These are phyloP conservation scores for Syzygium jambos DNA, from an alignment of 345 rosid genomes.

Conservation along the genomic window DNA sequence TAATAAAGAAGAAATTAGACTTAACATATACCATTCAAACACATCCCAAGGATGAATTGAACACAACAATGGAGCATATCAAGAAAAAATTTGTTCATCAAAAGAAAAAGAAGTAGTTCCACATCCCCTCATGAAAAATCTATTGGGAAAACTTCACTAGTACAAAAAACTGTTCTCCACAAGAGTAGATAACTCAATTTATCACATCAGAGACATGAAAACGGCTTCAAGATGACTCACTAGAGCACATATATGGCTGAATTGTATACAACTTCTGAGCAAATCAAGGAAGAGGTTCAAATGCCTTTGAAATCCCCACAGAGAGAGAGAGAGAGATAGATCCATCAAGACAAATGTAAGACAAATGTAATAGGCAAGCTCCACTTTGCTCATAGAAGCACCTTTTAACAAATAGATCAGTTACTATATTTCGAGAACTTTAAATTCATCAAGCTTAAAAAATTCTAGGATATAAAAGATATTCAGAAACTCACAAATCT, in stretches of 20 bases:
- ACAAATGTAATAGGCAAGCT: not conserved
- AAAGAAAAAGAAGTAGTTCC: not conserved
- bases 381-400: not conserved
- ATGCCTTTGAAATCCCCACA: not conserved
- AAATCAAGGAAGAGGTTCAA: not conserved
- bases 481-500: constrained; percentile 54
- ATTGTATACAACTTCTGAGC: not conserved
- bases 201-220: not conserved
- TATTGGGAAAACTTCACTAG: not conserved
- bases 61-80: not conserved
- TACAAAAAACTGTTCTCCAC: not conserved
- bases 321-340: not conserved
- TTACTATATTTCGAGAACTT: not conserved
- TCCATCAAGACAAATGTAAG: not conserved
- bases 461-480: not conserved
- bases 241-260: not conserved
- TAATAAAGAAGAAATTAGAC: not conserved
- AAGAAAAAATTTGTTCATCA: not conserved
- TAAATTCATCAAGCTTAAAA: not conserved
- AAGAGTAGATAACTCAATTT: not conserved
- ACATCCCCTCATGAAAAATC: not conserved
- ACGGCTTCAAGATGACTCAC: not conserved
- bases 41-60: not conserved
- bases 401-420: not conserved
- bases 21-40: not conserved